Conservation (phyloP, 2,329 filamentous ascomycete genomes). For the Phialocephala sp. region DNA sequence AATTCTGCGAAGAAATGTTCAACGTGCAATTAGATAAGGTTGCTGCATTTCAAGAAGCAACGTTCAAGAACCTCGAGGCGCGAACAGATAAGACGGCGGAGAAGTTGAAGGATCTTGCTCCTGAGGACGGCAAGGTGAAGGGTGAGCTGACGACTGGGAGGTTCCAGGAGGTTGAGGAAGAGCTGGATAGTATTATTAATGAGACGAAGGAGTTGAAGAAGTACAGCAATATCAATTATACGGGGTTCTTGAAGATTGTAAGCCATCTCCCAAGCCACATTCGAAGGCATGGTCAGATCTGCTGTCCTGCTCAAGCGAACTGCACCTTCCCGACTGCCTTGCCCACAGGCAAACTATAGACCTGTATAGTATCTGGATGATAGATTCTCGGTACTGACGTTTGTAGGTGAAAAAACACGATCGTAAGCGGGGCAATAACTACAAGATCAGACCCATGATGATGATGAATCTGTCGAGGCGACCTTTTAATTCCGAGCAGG, state of each 20-base stretch:
- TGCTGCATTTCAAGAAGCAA: slow-evolving; percentile 83
- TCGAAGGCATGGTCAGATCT: not conserved
- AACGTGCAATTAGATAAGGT: slow-evolving; percentile 97
- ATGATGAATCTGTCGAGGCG: slow-evolving; percentile 86
- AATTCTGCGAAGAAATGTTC: slow-evolving; percentile 93
- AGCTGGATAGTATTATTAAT: slow-evolving; percentile 87
- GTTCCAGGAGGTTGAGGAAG: slow-evolving; percentile 74
- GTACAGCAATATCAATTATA: slow-evolving; percentile 96
- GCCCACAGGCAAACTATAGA: not conserved
- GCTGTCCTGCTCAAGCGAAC: not conserved
- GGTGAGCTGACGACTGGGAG: slow-evolving; percentile 55
- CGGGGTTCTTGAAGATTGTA: slow-evolving; percentile 94
- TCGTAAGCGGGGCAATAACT: slow-evolving; percentile 83
- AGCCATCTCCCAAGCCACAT: not conserved
- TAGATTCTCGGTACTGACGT: not conserved
- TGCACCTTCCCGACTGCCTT: not conserved
- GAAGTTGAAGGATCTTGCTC: slow-evolving; percentile 80
- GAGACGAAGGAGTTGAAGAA: slow-evolving; percentile 93
- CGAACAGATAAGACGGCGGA: slow-evolving; percentile 63
- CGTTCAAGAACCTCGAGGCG: slow-evolving; percentile 63
- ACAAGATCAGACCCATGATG: slow-evolving; percentile 89
- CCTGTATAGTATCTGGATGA: not conserved
- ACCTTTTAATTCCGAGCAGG: slow-evolving; percentile 90
- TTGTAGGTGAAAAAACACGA: slow-evolving; percentile 83
- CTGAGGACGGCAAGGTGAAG: slow-evolving; percentile 60